Percentiles rank a stretch among this genome's conserved stretches.
phyloP scores from a whole-genome alignment of 2,329 filamentous ascomycete genomes.

The Pyrenophora graminea region DNA sequence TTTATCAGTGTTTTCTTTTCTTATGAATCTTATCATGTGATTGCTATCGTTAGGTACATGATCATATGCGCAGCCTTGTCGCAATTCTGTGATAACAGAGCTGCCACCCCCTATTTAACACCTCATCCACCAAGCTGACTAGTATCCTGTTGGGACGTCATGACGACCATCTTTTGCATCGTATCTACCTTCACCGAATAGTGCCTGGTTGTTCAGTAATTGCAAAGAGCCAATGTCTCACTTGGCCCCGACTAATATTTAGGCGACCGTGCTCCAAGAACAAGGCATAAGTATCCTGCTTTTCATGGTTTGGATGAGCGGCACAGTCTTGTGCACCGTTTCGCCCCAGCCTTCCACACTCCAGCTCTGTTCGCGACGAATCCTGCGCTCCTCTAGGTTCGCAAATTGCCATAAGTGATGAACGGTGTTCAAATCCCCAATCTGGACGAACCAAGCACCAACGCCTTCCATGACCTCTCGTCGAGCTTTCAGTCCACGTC shows the following conservation, averaged over 20 bases:
- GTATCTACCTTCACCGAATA: neutral
- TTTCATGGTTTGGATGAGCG: constrained; percentile 95
- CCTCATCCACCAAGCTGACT: neutral
- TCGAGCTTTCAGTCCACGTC: constrained; percentile 84
- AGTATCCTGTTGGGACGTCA: neutral
- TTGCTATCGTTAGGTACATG: neutral
- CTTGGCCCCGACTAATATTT: constrained; percentile 26
- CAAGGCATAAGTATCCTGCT: constrained; percentile 90
- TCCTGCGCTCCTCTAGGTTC: constrained; percentile 89
- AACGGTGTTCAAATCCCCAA: constrained; percentile 95
- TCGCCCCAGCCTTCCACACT: constrained; percentile 92
- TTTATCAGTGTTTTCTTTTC: too few relatives aligned
- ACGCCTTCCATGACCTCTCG: constrained; percentile 98
- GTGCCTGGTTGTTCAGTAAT: neutral
- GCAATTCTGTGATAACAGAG: neutral
- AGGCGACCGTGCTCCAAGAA: constrained; percentile 94
- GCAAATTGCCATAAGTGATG: constrained; percentile 99
- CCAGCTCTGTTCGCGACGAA: constrained; percentile 93
- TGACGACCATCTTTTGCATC: neutral
- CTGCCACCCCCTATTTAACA: neutral
- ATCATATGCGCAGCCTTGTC: neutral
- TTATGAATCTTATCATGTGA: neutral
- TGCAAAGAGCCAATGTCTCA: neutral
- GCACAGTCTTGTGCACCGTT: constrained; percentile 97
- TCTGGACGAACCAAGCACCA: constrained; percentile 97